phyloP scores from a whole-genome alignment of 1,284 basidiomycete genomes.

The Crocinoboletus sp. region DNA sequence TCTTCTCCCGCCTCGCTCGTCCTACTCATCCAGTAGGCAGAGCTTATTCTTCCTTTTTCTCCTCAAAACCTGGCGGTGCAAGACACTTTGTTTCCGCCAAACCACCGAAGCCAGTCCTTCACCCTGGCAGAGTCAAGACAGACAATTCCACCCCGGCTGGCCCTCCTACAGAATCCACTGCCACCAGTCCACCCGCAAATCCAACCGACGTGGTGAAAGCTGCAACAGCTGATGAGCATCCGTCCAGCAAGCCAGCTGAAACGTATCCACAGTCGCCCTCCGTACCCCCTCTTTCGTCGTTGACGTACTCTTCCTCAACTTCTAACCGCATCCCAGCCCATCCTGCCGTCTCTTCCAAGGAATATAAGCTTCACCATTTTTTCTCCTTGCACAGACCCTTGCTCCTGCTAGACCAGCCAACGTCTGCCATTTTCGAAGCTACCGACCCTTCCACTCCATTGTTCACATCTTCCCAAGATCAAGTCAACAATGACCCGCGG shows the following conservation, averaged over 20 bases:
- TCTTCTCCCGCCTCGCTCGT: slow-evolving; percentile 48
- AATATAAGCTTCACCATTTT: slow-evolving; percentile 73
- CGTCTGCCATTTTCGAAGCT: slow-evolving; percentile 52
- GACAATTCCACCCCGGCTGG: slow-evolving; percentile 21
- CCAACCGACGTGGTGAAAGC: slow-evolving; percentile 17
- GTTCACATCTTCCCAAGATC: slow-evolving; percentile 19
- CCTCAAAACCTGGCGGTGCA: slow-evolving; percentile 68
- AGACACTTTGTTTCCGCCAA: slow-evolving; percentile 71
- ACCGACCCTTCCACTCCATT: slow-evolving; percentile 33
- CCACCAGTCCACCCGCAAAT: slow-evolving; percentile 15
- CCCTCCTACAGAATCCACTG: slow-evolving; percentile 19
- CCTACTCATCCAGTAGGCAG: slow-evolving; percentile 38
- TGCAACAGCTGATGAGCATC: slow-evolving; percentile 20
- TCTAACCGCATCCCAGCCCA: slow-evolving; percentile 34
- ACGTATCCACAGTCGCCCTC: slow-evolving; percentile 11
- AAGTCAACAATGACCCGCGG: slow-evolving; percentile 6
- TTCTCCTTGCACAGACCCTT: slow-evolving; percentile 74
- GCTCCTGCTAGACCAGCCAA: slow-evolving; percentile 56
- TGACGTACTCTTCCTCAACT: slow-evolving; percentile 7
- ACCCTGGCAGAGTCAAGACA: slow-evolving; percentile 33
- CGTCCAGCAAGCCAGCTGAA: slow-evolving; percentile 23
- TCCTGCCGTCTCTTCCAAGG: slow-evolving; percentile 54
- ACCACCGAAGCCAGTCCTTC: slow-evolving; percentile 49
- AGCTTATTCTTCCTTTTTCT: slow-evolving; percentile 73
- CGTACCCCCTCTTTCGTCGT: slow-evolving; percentile 6